Evolutionary conservation across 192 early-diverging fungal species (phyloP), one percentile per base, ranked within the genome.

Genomic region (Rhizoclosmatium globosum): DNA sequence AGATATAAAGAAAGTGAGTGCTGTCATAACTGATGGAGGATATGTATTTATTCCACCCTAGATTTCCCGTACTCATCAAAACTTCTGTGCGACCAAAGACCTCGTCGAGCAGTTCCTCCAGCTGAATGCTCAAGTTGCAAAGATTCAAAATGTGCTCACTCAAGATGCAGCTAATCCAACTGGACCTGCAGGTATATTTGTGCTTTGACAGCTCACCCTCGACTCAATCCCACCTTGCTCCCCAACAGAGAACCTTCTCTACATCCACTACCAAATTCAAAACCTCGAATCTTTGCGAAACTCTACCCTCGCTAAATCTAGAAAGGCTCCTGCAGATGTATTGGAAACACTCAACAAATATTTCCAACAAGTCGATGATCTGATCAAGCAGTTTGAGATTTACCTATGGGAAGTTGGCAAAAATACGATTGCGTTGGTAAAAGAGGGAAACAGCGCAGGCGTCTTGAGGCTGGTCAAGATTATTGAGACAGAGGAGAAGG

Each of bases 391-490:
- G 71, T 99, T 99, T 83, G 94, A 94, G 50, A 71, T 86, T 19
- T 95, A 97, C 76, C 76, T 99, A 42, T 99, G 97, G 94, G 82
- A 89, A 42, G 84, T 99, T 19, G 89, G 94, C 9, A 89, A 91
- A 39, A 87, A 92, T 74, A 89, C 95, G 61, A 90, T 97, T 47
- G 92, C 94, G 2, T 84, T 99, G 68, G 92, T 93, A 2, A 91
- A 91, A 81, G 85, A 86, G 43, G 89, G 87, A 19, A 87, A 94
- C 47, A 85, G 88, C 0, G 87, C 93, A 1, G 85, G 84, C 4
- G 88, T 99, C n/a, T 93, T 99, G 4, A 89, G 93, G 57, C 69
- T 99, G 46, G 92, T 95, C 76, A 99, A 99, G 76, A 92, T 99
- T 39, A 93, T 99, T 64, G 98, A 99, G 82, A 83, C 82, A 17